Evolutionary conservation across 83 land plant species (phyloP).

Genomic region (Picea mariana): DNA sequence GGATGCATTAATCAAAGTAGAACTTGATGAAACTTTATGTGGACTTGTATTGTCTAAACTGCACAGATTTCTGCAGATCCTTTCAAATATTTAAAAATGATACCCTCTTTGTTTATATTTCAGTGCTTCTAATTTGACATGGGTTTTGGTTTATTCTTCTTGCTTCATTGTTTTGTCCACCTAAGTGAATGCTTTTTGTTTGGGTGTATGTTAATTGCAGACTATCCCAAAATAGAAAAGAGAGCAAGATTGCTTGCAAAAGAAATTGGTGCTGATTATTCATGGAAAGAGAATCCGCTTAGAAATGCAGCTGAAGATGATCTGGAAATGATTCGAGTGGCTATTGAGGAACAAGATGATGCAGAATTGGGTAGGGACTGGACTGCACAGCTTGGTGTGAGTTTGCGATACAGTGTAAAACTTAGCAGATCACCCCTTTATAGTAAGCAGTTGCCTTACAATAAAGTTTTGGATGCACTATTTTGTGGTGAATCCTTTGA

Average conservation of each 20-base stretch:
- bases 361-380: conserved; percentile 54
- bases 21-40: too few species aligned
- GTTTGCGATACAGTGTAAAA: conserved; percentile 46
- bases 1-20: too few species aligned
- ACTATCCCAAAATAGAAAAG: conserved; percentile 65
- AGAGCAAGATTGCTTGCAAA: conserved; percentile 62
- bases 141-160: too few species aligned
- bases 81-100: too few species aligned
- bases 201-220: conserved; percentile 38
- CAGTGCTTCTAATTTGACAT: too few species aligned
- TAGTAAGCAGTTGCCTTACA: conserved; percentile 27
- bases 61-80: too few species aligned
- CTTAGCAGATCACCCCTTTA: conserved; percentile 34
- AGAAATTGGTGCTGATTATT: conserved; percentile 48
- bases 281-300: conserved; percentile 48
- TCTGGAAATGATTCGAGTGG: too few species aligned
- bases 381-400: conserved; percentile 75
- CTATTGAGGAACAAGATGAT: conserved; percentile 71
- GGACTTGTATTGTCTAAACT: too few species aligned
- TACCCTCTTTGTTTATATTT: too few species aligned
- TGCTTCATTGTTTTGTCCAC: too few species aligned
- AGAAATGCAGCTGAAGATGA: conserved; percentile 56
- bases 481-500: conserved; percentile 9
- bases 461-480: conserved; percentile 33
- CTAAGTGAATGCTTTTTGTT: background rate